Evolutionary conservation across 1,284 basidiomycete species (phyloP).

Genomic region (Cryptococcus sp.): DNA sequence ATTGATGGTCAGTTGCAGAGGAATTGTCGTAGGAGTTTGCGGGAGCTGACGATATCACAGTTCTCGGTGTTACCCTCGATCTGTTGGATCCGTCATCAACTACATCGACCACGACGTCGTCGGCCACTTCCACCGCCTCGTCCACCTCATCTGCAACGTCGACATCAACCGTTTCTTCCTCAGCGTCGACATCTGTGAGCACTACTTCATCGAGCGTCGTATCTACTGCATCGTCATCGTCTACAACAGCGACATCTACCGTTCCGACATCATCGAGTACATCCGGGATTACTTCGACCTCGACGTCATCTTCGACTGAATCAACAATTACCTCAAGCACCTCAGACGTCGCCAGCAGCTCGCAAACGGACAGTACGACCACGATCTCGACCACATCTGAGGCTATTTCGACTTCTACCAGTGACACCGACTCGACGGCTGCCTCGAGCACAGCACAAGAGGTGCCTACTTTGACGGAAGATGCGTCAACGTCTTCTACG

Average conservation of each 20-base stretch:
- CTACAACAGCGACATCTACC: neutral
- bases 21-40: neutral
- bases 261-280: neutral
- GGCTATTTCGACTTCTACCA: neutral
- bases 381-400: neutral
- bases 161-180: neutral
- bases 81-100: neutral
- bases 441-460: neutral
- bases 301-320: neutral
- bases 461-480: neutral
- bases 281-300: neutral
- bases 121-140: neutral
- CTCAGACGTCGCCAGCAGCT: neutral
- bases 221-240: neutral
- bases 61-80: neutral
- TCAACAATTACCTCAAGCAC: neutral
- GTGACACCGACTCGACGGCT: neutral
- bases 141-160: neutral
- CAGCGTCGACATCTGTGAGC: neutral
- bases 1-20: constrained; percentile 10
- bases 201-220: neutral
- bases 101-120: constrained; percentile 3
- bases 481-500: neutral
- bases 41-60: neutral
- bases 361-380: too few relatives aligned